Conservation (phyloP, 2,329 filamentous ascomycete genomes). For the Pezicula radicicola region DNA sequence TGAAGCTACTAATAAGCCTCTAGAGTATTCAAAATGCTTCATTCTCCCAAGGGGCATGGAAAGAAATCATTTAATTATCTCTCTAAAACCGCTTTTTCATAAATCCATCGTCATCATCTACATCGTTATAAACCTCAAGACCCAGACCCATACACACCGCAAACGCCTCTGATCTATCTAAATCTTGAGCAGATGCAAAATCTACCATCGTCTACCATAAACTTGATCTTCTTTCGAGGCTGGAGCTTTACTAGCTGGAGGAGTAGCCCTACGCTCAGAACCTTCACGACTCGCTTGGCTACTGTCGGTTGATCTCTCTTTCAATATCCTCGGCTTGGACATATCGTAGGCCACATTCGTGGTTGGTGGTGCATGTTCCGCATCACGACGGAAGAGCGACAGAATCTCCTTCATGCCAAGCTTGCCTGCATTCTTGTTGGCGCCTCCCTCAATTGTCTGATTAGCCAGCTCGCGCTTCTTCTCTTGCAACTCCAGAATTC, state of each 20-base stretch:
- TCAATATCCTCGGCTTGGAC: slow-evolving; percentile 24
- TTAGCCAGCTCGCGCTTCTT: slow-evolving; percentile 91
- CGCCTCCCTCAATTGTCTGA: slow-evolving; percentile 81
- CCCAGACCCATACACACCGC: not conserved
- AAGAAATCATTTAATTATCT: too few species aligned
- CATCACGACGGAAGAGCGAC: slow-evolving; percentile 62
- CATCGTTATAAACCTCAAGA: not conserved
- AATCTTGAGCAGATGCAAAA: not conserved
- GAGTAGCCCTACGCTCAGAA: slow-evolving; percentile 17
- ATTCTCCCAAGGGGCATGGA: too few species aligned
- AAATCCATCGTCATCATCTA: not conserved
- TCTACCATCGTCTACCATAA: slow-evolving; percentile 29
- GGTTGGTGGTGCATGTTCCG: slow-evolving; percentile 21
- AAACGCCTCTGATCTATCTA: not conserved
- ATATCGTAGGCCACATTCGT: slow-evolving; percentile 17
- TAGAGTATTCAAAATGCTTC: too few species aligned
- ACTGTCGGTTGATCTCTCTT: slow-evolving; percentile 13
- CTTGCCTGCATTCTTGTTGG: slow-evolving; percentile 73
- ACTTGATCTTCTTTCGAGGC: slow-evolving; percentile 23
- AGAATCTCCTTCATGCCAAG: slow-evolving; percentile 92
- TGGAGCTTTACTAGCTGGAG: slow-evolving; percentile 8
- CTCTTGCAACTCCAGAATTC: slow-evolving; percentile 91
- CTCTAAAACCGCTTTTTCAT: too few species aligned
- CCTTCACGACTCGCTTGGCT: slow-evolving; percentile 13
- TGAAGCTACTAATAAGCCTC: too few species aligned